Base-by-base conservation (phyloP, 768 basidiomycete genomes). In the Naganishia antarctica region DNA sequence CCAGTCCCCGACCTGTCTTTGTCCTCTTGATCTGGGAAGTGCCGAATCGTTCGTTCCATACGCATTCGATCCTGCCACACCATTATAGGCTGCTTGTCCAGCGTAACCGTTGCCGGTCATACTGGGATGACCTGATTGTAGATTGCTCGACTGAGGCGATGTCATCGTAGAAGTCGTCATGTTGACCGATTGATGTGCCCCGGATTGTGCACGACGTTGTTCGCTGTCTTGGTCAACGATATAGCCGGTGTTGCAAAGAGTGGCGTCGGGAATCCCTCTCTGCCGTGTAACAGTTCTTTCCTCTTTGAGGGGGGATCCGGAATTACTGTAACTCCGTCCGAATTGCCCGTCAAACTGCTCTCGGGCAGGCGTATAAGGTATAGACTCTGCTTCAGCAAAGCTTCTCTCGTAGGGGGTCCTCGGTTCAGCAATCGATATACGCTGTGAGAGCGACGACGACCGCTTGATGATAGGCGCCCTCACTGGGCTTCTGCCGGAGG, bases 1-100 rank as follows among this genome's bases (percentile, higher is more conserved):
- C 80, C 96, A 99, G 76, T 97, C 91, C 32, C 93, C 94, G 16
- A 99, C 81, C 64, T 73, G 90, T 82, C 78, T 53, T 34, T 50
- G 43, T 47, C 44, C 44, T 31, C 32, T 31, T n/a, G 60, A 25
- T 47, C 49, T 41, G 13, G 48, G 31, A 3, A 37, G 2, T 29
- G 18, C 48, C 12, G 48, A 26, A 6, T 6, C 29, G 37, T n/a
- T 32, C 7, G 32, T 21, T 18, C 8, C 50, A 32, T 28, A 21
- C 13, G 23, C 13, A 37, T 25, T 18, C 13, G 53, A 25, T 25
- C 53, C 34, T n/a, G 53, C 11, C 11, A 34, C 12, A 15, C 37
- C 53, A 25, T 40, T 57, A 26, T 57, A 4, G 3, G 53, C 21
- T 18, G 7, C 34, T 11, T 26, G 37, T 57, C 34, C 53, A 7